Evolutionary conservation across 192 early-diverging fungal species (phyloP).

Genomic region (Linnemannia elongata): DNA sequence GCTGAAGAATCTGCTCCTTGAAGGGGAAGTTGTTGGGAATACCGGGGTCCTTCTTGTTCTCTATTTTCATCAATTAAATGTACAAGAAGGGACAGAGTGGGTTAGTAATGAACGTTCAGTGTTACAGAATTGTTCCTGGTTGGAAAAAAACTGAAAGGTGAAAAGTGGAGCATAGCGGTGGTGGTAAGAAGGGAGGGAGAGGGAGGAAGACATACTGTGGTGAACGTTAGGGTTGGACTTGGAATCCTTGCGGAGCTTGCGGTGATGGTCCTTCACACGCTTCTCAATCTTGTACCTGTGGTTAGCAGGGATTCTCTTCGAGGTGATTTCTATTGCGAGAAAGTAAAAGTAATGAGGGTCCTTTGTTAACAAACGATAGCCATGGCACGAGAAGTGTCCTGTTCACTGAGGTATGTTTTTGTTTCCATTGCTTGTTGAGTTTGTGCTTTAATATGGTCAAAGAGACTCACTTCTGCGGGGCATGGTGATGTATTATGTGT

Average conservation of each 20-base stretch:
- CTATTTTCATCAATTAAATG: background rate
- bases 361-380: background rate
- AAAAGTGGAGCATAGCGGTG: background rate
- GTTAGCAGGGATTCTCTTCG: slow-evolving; percentile 68
- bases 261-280: slow-evolving; percentile 70
- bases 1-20: slow-evolving; percentile 89
- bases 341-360: background rate
- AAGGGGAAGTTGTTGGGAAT: slow-evolving; percentile 92
- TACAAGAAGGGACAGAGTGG: background rate
- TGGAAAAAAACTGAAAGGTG: background rate
- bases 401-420: background rate
- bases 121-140: background rate
- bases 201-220: slow-evolving; percentile 43
- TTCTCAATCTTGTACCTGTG: slow-evolving; percentile 72
- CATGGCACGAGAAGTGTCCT: background rate
- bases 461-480: slow-evolving; percentile 30
- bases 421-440: background rate
- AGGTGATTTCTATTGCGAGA: slow-evolving; percentile 60
- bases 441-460: background rate
- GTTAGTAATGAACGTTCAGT: background rate
- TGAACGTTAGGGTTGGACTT: slow-evolving; percentile 63
- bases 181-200: background rate
- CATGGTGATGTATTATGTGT: slow-evolving; percentile 22
- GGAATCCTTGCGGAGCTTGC: slow-evolving; percentile 67
- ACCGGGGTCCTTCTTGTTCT: slow-evolving; percentile 93